Percentiles rank a stretch among this genome's conserved stretches.
These are phyloP conservation scores for Alternaria brassicae DNA, from an alignment of 2,329 filamentous ascomycete species.

Conservation along the genomic window DNA sequence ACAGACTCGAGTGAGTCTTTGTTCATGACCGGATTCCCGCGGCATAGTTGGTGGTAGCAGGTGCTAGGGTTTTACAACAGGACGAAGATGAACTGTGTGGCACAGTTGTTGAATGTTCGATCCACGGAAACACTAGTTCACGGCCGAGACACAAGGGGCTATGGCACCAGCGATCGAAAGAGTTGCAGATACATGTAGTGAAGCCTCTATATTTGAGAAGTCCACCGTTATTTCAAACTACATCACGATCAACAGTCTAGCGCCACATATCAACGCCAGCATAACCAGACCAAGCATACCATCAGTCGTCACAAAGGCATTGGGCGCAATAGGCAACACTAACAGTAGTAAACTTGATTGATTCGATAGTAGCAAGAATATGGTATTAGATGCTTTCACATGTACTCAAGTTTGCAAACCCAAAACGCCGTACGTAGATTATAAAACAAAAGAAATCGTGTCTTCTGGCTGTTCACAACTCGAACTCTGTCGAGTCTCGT, in stretches of 20 bases:
- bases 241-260: no score
- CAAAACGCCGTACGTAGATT: conserved; percentile 12
- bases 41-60: not conserved
- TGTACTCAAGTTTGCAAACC: conserved; percentile 9
- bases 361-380: conserved; percentile 2
- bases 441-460: conserved; percentile 12
- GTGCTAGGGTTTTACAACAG: not conserved
- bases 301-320: no score
- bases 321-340: no score
- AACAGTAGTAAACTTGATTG: not conserved
- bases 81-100: not conserved
- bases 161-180: not conserved
- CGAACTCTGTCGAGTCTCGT: not conserved
- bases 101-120: not conserved
- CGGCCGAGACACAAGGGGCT: not conserved
- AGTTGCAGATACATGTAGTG: not conserved
- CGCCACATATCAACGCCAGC: no score
- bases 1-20: not conserved
- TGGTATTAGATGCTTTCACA: conserved; percentile 11
- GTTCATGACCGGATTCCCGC: not conserved
- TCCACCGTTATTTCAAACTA: no score
- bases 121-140: not conserved
- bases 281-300: no score
- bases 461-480: not conserved
- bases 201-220: not conserved